Base-by-base conservation (phyloP, 352 stramenopile species). In the Phytophthora constricta region DNA sequence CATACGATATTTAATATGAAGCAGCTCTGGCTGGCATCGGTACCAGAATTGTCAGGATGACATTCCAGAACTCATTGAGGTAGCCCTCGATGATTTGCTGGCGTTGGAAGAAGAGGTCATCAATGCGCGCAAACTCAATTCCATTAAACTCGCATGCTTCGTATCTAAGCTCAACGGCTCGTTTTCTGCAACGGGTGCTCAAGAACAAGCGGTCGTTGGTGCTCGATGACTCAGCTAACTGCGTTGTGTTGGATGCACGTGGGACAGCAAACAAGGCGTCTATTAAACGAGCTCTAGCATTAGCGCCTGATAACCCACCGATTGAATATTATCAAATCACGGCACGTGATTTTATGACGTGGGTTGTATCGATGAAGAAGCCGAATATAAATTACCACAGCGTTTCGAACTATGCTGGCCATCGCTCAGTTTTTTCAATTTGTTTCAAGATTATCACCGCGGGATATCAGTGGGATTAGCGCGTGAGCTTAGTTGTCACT, bases 381-480 rank as follows among this genome's bases (percentile, higher is more conserved):
- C n/a, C n/a, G n/a, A n/a, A n/a, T n/a, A n/a, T n/a, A n/a, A n/a
- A n/a, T n/a, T n/a, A n/a, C n/a, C n/a, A n/a, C n/a, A n/a, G n/a
- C n/a, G n/a, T n/a, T n/a, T n/a, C n/a, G n/a, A n/a, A n/a, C n/a
- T n/a, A n/a, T n/a, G 45, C 33, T 41, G 55, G 25, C 5, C 59
- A 66, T 58, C 55, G 43, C 3, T 70, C 58, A 1, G 57, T 43
- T n/a, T 67, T 55, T 8, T 60, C 50, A 56, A 65, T 11, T 23
- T 62, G 23, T 62, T 68, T 25, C 51, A 52, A 25, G 61, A 68
- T 19, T 67, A 65, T 25, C 31, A 59, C 16, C 5, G 49, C 13
- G 42, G 22, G 0, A 54, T 58, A 33, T 45, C 25, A 2, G 20
- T 1, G 1, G 8, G 46, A 3, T 9, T 68, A 8, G 9, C 9